phyloP scores from a whole-genome alignment of 2,329 filamentous ascomycete genomes.

The Fusarium subtropicale region DNA sequence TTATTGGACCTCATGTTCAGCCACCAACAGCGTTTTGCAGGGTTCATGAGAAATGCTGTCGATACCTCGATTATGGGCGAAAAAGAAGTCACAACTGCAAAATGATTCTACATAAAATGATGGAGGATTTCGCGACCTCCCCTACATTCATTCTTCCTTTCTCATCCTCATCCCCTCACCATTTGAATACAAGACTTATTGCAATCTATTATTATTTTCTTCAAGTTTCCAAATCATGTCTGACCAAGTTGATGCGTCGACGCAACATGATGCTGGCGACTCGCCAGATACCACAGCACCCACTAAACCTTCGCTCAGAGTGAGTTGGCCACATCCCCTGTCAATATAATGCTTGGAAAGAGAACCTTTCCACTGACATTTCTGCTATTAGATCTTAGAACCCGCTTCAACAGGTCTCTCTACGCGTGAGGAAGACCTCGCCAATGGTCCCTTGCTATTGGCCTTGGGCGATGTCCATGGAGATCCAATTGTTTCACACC shows the following conservation, averaged over 20 bases:
- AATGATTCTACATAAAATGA: background rate
- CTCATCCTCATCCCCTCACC: rapidly evolving
- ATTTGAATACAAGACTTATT: too few species aligned
- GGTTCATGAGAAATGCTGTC: background rate
- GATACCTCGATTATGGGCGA: background rate
- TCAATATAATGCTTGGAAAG: rapidly evolving
- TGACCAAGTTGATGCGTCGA: background rate
- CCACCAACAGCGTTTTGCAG: background rate
- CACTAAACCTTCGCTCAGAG: background rate
- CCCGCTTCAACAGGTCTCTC: rapidly evolving
- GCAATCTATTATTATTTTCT: too few species aligned
- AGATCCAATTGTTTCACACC: background rate
- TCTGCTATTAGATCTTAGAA: rapidly evolving
- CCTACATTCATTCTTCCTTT: rapidly evolving
- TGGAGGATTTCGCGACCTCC: background rate
- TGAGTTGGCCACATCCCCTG: background rate
- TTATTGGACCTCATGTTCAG: background rate
- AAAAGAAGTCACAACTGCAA: background rate
- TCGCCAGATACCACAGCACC: background rate
- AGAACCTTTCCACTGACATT: rapidly evolving
- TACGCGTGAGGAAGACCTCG: background rate
- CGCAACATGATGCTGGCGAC: background rate
- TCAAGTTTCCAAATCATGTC: background rate
- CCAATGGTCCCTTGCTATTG: background rate
- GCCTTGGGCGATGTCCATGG: background rate